Conservation (phyloP, 2,329 filamentous ascomycete genomes). For the Claviceps humidiphila region DNA sequence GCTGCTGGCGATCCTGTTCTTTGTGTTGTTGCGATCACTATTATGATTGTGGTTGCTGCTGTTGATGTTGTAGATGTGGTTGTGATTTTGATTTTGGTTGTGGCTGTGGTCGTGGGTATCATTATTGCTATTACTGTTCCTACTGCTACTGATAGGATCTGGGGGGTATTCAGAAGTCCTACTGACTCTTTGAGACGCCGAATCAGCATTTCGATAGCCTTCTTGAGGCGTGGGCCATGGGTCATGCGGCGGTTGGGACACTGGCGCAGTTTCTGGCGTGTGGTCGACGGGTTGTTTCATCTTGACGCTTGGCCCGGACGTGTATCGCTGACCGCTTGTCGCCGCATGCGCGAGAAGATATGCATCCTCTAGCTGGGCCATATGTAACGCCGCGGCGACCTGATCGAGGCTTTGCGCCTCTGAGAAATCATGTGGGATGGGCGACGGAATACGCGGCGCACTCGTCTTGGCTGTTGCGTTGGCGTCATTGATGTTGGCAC, state of each 20-base stretch:
- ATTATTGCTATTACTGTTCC: background rate
- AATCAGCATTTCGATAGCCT: slow-evolving; percentile 11
- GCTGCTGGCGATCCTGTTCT: background rate
- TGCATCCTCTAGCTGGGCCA: slow-evolving; percentile 4
- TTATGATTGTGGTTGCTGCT: background rate
- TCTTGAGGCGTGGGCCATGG: slow-evolving; percentile 21
- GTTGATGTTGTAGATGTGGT: background rate
- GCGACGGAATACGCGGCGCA: background rate
- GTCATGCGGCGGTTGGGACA: slow-evolving; percentile 14
- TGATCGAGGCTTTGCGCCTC: slow-evolving; percentile 1
- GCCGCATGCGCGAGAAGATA: slow-evolving; percentile 4
- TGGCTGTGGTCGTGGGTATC: background rate
- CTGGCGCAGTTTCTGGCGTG: slow-evolving; percentile 13
- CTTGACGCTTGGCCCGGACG: slow-evolving; percentile 10
- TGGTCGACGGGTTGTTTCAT: slow-evolving; percentile 14
- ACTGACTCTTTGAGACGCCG: slow-evolving; percentile 1
- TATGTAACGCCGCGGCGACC: background rate
- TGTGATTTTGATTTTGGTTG: background rate
- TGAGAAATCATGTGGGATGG: background rate
- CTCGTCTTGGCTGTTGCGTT: background rate
- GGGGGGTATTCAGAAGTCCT: slow-evolving; percentile 5
- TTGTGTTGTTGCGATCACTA: background rate
- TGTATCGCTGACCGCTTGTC: slow-evolving; percentile 13
- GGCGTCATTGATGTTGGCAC: background rate
- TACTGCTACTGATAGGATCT: background rate